Evolutionary conservation across 2,329 filamentous ascomycete species (phyloP), one percentile per base, ranked within the genome.

Genomic region (Hypocreales sp.): DNA sequence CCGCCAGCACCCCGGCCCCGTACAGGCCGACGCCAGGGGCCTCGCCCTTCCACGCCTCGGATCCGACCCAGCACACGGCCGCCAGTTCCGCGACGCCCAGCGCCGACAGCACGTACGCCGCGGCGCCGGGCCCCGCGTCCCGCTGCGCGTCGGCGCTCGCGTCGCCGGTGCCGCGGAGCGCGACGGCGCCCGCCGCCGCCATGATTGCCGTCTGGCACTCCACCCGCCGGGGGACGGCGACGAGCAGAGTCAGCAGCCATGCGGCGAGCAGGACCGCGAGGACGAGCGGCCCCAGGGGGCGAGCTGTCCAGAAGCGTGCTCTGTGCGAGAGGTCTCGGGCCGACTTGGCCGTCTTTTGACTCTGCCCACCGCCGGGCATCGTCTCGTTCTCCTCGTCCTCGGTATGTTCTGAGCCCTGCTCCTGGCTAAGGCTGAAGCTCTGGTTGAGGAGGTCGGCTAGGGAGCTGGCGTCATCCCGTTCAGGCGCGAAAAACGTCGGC

Each of bases 401-500:
- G 14, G 11, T 4, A 12, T 20, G 27, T 4, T 35, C 39, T 8
- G 39, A 28, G 8, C 49, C 39, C 8, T 39, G 29, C 7, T 50
- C 50, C 10, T 48, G 43, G 18, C 46, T 47, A 5, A 65, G 33
- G 9, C 40, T 55, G 31, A 66, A 63, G 28, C 56, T 56, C 34
- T 54, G 48, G 22, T 46, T 48, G 27, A 66, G 48, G 12, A 64
- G 35, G 17, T 62, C 58, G 0, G 59, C 58, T 30, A 66, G 30
- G 2, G 50, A 47, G 30, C 53, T 57, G 3, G 57, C 45, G 25
- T 61, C 57, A 22, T 50, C 42, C 13, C 39, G 29, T 9, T 50
- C 39, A 2, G 58, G 55, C 4, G 70, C 68, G 46, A 72, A 75
- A 48, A 73, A 67, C n/a, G 50, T 65, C 2, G 69, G 71, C 25